These are phyloP conservation scores for Debaryomyces nepalensis DNA, from an alignment of 1,139 yeast species.

Conservation along the genomic window DNA sequence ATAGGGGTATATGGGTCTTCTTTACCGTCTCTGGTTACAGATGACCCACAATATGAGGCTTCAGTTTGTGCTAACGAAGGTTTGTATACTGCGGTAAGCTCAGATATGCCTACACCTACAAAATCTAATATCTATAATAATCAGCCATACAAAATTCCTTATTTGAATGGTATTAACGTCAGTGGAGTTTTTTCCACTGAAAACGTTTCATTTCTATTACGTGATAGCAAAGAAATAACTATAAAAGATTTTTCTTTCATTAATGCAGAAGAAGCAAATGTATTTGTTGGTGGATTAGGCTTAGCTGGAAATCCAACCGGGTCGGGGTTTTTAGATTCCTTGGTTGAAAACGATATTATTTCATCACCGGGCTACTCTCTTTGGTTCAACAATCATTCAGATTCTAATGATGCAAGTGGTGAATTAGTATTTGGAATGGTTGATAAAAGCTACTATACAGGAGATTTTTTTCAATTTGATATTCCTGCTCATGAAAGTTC, in stretches of 20 bases:
- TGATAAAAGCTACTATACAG: constrained; percentile 49
- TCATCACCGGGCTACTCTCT: constrained; percentile 59
- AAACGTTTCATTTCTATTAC: constrained; percentile 25
- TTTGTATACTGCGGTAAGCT: constrained; percentile 19
- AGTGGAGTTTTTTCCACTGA: constrained; percentile 32
- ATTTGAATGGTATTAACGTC: constrained; percentile 32
- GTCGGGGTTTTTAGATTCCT: constrained; percentile 45
- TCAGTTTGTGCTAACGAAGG: constrained; percentile 36
- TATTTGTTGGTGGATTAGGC: constrained; percentile 48
- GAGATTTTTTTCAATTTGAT: constrained; percentile 52
- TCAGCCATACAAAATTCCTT: constrained; percentile 27
- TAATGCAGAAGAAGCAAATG: constrained; percentile 28
- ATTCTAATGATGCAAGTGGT: constrained; percentile 28
- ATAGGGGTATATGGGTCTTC: constrained; percentile 15
- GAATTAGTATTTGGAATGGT: constrained; percentile 64
- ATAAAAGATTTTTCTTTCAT: constrained; percentile 35
- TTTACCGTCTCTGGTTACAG: constrained; percentile 25
- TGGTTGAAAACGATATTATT: constrained; percentile 40
- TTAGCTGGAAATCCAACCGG: constrained; percentile 50
- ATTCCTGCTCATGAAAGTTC: constrained; percentile 40
- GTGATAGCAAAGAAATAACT: constrained; percentile 19
- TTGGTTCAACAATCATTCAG: constrained; percentile 39
- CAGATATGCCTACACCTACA: constrained; percentile 14
- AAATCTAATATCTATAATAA: constrained; percentile 2
- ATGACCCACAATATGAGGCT: constrained; percentile 27